Conservation (phyloP, 495 filamentous ascomycete genomes). For the Xylaria intraflava region DNA sequence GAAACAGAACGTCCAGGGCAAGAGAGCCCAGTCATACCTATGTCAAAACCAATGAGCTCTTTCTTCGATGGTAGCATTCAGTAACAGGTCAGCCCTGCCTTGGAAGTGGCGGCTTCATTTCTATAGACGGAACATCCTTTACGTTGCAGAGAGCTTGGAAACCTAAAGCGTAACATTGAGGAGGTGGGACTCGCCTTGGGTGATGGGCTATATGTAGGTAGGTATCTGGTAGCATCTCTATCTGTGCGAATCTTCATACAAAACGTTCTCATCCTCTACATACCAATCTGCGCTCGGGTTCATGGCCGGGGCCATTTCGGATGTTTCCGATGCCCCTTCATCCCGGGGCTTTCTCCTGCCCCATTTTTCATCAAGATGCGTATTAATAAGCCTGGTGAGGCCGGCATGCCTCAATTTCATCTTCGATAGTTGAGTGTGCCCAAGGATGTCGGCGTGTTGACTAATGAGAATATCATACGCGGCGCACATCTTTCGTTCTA, state of each 20-base stretch:
- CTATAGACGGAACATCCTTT: not conserved
- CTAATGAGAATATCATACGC: constrained; percentile 25
- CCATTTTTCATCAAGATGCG: constrained; percentile 14
- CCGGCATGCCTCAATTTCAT: constrained; percentile 22
- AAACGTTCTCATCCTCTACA: constrained; percentile 5
- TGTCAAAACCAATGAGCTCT: not conserved
- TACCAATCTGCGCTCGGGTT: not conserved
- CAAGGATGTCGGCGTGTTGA: not conserved
- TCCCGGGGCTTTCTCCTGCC: not conserved
- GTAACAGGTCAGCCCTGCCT: not conserved
- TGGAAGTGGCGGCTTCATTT: not conserved
- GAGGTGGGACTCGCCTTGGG: constrained; percentile 1
- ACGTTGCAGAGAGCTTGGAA: not conserved
- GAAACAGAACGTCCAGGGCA: not conserved
- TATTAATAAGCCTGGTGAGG: constrained; percentile 18
- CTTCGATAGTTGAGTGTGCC: not conserved
- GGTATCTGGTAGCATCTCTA: constrained; percentile 1
- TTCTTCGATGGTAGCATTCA: not conserved
- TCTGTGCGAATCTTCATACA: too few species aligned
- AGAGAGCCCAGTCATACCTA: not conserved
- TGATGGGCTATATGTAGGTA: not conserved
- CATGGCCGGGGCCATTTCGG: too few species aligned
- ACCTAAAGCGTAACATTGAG: not conserved
- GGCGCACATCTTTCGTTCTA: constrained; percentile 36
- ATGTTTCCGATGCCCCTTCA: not conserved